phyloP scores from a whole-genome alignment of 73 alveolate species.

The Paramecium biaurelia region DNA sequence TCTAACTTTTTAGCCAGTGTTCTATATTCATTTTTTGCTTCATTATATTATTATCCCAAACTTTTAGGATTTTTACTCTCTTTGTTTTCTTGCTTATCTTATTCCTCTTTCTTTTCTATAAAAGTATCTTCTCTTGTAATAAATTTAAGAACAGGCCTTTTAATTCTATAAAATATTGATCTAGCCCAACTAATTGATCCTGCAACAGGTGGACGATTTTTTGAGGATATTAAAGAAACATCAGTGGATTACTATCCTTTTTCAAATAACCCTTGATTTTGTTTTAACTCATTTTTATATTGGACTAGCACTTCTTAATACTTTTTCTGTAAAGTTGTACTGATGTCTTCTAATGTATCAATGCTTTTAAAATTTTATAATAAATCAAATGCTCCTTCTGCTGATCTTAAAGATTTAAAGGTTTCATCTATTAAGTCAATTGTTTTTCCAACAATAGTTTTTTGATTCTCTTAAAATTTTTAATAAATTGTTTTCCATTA shows the following conservation, averaged over 20 bases:
- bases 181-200: slow-evolving; percentile 99
- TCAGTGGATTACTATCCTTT: slow-evolving; percentile 95
- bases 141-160: slow-evolving; percentile 93
- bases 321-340: slow-evolving; percentile 89
- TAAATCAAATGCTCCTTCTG: slow-evolving; percentile 98
- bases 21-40: slow-evolving; percentile 87
- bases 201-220: slow-evolving; percentile 98
- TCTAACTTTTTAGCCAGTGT: slow-evolving; percentile 87
- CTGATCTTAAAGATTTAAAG: slow-evolving; percentile 88
- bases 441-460: slow-evolving; percentile 87
- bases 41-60: slow-evolving; percentile 62
- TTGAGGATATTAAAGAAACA: slow-evolving; percentile 94
- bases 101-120: not conserved
- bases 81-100: slow-evolving; percentile 61
- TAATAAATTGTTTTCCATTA: slow-evolving; percentile 84
- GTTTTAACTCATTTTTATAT: slow-evolving; percentile 89
- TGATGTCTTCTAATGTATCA: slow-evolving; percentile 87
- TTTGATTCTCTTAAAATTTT: slow-evolving; percentile 84
- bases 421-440: slow-evolving; percentile 88
- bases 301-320: slow-evolving; percentile 86
- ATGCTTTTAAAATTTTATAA: slow-evolving; percentile 92
- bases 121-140: slow-evolving; percentile 25
- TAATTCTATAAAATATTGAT: slow-evolving; percentile 89
- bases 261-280: slow-evolving; percentile 85
- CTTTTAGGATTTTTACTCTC: slow-evolving; percentile 51